Percentiles rank a stretch among this genome's conserved stretches.
These are phyloP conservation scores for Neobulgaria alba DNA, from an alignment of 2,329 filamentous ascomycete species.

Conservation along the genomic window DNA sequence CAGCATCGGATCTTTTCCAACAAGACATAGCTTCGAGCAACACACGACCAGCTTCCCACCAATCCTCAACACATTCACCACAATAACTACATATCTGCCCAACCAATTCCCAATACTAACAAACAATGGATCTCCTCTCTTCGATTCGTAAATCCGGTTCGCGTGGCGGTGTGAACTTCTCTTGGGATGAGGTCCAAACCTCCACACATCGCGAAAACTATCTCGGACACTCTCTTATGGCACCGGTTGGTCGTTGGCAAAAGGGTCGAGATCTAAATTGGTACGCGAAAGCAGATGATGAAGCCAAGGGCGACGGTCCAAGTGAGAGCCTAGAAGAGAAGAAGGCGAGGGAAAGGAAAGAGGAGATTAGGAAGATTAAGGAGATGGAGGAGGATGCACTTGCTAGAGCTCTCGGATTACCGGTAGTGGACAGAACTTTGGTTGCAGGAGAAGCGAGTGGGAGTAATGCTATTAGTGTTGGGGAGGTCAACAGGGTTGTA, in stretches of 20 bases:
- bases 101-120: too few relatives aligned
- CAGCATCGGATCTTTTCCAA: too few relatives aligned
- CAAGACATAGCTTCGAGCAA: too few relatives aligned
- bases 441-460: constrained; percentile 29
- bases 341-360: constrained; percentile 53
- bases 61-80: neutral
- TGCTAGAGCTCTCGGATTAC: constrained; percentile 71
- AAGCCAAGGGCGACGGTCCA: constrained; percentile 36
- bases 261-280: constrained; percentile 54
- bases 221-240: constrained; percentile 66
- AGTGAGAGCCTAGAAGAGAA: constrained; percentile 52
- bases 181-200: constrained; percentile 87
- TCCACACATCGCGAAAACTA: constrained; percentile 87
- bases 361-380: constrained; percentile 75
- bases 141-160: constrained; percentile 86
- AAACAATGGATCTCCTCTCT: constrained; percentile 79
- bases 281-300: constrained; percentile 51
- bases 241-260: constrained; percentile 67
- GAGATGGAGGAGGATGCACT: constrained; percentile 91
- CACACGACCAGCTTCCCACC: too few relatives aligned
- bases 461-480: constrained; percentile 63
- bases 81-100: too few relatives aligned
- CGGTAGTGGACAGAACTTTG: constrained; percentile 49
- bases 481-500: constrained; percentile 46
- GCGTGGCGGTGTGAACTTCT: constrained; percentile 90